phyloP scores from a whole-genome alignment of 345 rosid species.

The Hypericum perforatum region DNA sequence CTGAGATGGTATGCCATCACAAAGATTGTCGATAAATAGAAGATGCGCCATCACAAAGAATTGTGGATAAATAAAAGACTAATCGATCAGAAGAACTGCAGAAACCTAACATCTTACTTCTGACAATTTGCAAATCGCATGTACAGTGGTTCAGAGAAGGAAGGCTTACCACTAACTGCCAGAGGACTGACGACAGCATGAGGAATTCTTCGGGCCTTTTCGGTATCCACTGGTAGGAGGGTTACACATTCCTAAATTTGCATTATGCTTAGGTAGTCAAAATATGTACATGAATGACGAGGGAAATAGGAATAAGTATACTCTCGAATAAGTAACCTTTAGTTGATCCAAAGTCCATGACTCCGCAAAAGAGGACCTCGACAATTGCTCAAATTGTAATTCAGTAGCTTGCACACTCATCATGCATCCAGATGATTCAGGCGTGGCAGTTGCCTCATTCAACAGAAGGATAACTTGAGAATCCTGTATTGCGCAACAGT shows the following conservation, averaged over 20 bases:
- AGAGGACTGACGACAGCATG: conserved; percentile 52
- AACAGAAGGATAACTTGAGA: conserved; percentile 55
- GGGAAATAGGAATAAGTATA: background rate
- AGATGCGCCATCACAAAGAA: too few relatives aligned
- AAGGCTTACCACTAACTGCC: conserved; percentile 71
- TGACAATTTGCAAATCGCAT: too few relatives aligned
- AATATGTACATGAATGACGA: too few relatives aligned
- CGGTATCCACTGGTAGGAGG: conserved; percentile 47
- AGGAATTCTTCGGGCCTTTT: conserved; percentile 60
- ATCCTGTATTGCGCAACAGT: conserved; percentile 38
- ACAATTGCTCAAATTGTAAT: conserved; percentile 53
- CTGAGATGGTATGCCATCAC: too few relatives aligned
- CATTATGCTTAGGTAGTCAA: background rate
- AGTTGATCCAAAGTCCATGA: conserved; percentile 47
- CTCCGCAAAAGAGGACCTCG: conserved; percentile 31
- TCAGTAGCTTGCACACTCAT: conserved; percentile 58
- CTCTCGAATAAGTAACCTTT: conserved; percentile 34
- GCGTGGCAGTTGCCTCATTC: conserved; percentile 31
- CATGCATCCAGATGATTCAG: conserved; percentile 67
- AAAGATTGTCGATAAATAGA: too few relatives aligned
- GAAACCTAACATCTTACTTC: too few relatives aligned
- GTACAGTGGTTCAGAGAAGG: background rate
- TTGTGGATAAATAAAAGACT: too few relatives aligned
- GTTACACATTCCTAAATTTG: conserved; percentile 35
- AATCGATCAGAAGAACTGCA: too few relatives aligned